Base-by-base conservation (phyloP, 2,329 filamentous ascomycete genomes). In the Alternaria sp. region DNA sequence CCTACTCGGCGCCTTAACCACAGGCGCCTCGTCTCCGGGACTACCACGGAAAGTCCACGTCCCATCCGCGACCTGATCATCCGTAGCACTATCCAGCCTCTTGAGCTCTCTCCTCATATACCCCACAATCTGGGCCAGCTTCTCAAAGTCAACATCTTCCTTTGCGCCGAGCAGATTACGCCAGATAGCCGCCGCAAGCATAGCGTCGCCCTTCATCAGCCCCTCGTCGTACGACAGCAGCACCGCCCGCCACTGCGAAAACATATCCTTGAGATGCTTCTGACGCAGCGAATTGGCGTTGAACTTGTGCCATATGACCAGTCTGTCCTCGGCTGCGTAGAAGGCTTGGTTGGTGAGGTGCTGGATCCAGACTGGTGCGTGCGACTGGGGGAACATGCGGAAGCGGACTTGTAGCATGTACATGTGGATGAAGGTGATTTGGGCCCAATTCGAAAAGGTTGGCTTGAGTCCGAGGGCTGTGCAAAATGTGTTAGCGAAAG, bases 261-360 rank as follows among this genome's bases (percentile, higher is more conserved):
- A 98, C 62, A 97, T 86, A 79, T 98, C 95, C 81, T 97, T 97
- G 54, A 90, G 80, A 68, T 89, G 88, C 67, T 85, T 85, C 70
- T 88, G 88, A 54, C 88, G 83, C 19, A 89, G 82, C 0, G 82
- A 80, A 10, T 84, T 81, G 45, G 86, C 83, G 6, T 82, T 79
- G 68, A 90, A 83, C 77, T 90, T 90, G 84, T 97, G 95, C 77
- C 90, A 88, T 66, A 91, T 84, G 65, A 92, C 91, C 88, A 97
- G 95, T 75, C 89, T 88, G 79, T 91, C 90, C 83, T 97, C 93
- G 74, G 91, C 92, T 74, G 92, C 90, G 83, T 92, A 93, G 85
- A 95, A 98, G 85, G 96, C 97, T 81, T 98, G 93, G 82, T 99
- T 94, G 50, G 96, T 88, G 67, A 99, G 86, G 82, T 97, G 92